A percentile compares a stretch with the other conserved stretches of the same genome.
These are phyloP conservation scores for Phytophthora sp. DNA, from an alignment of 352 stramenopile species.

Conservation along the genomic window DNA sequence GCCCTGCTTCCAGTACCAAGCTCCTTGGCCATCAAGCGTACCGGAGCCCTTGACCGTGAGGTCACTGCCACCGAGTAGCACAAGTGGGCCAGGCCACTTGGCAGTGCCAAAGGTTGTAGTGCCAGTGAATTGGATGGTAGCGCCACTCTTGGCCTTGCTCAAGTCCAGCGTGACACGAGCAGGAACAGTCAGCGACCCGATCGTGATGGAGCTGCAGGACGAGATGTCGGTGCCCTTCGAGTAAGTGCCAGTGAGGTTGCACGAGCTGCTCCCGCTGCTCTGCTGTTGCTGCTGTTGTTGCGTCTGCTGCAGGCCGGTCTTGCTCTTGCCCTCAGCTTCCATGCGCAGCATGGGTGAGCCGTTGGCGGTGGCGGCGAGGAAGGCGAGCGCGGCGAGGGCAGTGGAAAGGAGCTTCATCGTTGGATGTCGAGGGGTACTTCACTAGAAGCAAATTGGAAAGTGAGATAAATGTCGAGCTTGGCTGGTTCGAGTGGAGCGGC, in stretches of 20 bases:
- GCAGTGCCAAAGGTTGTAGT: slow-evolving; percentile 39
- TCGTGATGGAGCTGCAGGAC: slow-evolving; percentile 27
- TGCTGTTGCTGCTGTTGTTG: slow-evolving; percentile 4
- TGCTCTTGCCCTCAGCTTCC: slow-evolving; percentile 11
- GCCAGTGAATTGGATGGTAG: slow-evolving; percentile 32
- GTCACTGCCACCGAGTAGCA: slow-evolving; percentile 22
- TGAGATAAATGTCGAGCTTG: slow-evolving; percentile 4
- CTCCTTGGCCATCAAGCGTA: slow-evolving; percentile 36
- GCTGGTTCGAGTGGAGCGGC: background rate
- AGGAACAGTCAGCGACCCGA: slow-evolving; percentile 17
- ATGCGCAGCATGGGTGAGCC: slow-evolving; percentile 21
- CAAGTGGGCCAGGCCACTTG: slow-evolving; percentile 35
- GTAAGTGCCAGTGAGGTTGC: slow-evolving; percentile 33
- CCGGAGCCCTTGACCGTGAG: slow-evolving; percentile 28
- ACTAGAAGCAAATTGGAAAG: slow-evolving; percentile 19
- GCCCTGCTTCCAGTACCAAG: slow-evolving; percentile 41
- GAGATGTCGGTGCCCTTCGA: slow-evolving; percentile 35
- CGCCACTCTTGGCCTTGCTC: slow-evolving; percentile 25
- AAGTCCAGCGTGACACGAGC: slow-evolving; percentile 26
- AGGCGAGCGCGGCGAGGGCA: slow-evolving; percentile 4
- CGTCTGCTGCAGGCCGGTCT: background rate
- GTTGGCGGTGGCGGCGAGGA: slow-evolving; percentile 3
- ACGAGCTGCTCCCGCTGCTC: slow-evolving; percentile 4
- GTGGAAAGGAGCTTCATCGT: slow-evolving; percentile 23
- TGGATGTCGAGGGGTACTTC: background rate